Evolutionary conservation across 169 alveolate species (phyloP).

Genomic region (Eimeria maxima): DNA sequence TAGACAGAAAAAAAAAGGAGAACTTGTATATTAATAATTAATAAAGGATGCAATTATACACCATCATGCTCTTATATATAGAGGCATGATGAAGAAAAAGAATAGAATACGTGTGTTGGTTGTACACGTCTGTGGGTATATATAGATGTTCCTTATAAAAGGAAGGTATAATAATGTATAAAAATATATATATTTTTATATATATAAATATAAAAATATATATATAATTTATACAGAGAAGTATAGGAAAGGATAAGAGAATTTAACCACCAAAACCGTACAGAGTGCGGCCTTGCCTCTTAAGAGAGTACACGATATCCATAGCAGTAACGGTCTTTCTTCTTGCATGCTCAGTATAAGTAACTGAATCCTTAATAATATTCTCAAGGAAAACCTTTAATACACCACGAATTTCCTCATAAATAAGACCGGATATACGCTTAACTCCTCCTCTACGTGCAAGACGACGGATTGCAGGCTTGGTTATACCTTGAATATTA

Average conservation of each 20-base stretch:
- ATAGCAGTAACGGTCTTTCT: constrained; percentile 99
- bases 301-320: constrained; percentile 99
- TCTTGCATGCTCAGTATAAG: constrained; percentile 99
- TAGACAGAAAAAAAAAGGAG: not conserved
- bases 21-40: no score
- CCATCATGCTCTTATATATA: no score
- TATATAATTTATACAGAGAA: not conserved
- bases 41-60: no score
- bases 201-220: not conserved
- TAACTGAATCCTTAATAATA: constrained; percentile 99
- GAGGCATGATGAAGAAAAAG: not conserved
- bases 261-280: constrained; percentile 99
- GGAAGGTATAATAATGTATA: no score
- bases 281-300: constrained; percentile 99
- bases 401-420: constrained; percentile 99
- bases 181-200: not conserved
- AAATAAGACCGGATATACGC: constrained; percentile 99
- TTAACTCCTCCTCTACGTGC: constrained; percentile 99
- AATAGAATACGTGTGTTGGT: not conserved
- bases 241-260: no score
- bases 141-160: no score
- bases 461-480: constrained; percentile 99
- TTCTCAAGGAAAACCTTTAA: constrained; percentile 98
- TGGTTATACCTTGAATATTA: constrained; percentile 99
- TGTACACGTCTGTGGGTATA: not conserved